A percentile compares a stretch with the other conserved stretches of the same genome.
phyloP scores from a whole-genome alignment of 441 rosid species.

The Euphorbia corollata region DNA sequence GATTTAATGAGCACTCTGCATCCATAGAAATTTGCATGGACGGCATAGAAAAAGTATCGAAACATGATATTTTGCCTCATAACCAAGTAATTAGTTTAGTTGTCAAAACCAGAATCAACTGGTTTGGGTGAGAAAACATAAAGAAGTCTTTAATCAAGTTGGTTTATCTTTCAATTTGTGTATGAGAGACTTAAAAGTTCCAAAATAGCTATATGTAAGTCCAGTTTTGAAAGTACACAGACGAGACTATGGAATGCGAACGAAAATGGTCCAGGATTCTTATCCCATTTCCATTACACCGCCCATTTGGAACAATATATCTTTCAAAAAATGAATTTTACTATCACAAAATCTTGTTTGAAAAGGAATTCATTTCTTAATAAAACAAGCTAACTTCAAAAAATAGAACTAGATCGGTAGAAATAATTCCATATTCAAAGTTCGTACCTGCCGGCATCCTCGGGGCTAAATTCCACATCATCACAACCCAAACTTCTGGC shows the following conservation, averaged over 20 bases:
- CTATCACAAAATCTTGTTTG: too few species aligned
- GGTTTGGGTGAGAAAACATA: not conserved
- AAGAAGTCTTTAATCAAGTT: not conserved
- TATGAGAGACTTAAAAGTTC: not conserved
- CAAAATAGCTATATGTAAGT: not conserved
- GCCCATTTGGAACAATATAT: too few species aligned
- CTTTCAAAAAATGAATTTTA: too few species aligned
- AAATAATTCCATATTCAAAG: not conserved
- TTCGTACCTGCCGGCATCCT: constrained; percentile 80
- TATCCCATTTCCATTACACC: too few species aligned
- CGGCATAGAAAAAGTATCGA: not conserved
- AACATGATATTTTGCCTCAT: not conserved
- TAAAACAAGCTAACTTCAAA: not conserved
- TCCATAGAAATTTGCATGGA: not conserved
- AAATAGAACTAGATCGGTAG: not conserved
- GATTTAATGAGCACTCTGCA: not conserved
- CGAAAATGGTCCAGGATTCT: too few species aligned
- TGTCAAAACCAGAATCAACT: not conserved
- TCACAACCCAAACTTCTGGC: constrained; percentile 75
- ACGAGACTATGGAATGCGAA: too few species aligned
- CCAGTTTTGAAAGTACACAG: not conserved
- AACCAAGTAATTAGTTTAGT: not conserved
- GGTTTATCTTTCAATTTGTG: not conserved
- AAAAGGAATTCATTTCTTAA: too few species aligned
- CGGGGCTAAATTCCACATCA: constrained; percentile 85